Evolutionary conservation across 148 eudicot genomes (phyloP).

Genomic region (Vaccinium macrocarpon): DNA sequence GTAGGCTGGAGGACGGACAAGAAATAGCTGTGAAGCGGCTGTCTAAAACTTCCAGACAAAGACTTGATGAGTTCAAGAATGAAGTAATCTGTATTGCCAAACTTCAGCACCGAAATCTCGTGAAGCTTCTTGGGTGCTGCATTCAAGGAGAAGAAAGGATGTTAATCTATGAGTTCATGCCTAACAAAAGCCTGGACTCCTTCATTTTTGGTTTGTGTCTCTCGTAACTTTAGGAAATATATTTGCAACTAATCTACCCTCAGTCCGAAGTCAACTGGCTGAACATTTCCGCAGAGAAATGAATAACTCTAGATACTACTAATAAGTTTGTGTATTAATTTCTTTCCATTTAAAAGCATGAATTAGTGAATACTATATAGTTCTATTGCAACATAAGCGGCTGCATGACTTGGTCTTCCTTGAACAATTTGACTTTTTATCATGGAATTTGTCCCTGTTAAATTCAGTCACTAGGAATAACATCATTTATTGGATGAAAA

Average conservation of each 20-base stretch:
- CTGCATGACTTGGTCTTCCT: no score
- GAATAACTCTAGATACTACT: no score
- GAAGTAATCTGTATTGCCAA: conserved; percentile 24
- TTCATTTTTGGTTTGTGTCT: conserved; percentile 13
- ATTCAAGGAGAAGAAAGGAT: conserved; percentile 20
- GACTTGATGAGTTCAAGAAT: conserved; percentile 17
- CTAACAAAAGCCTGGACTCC: not conserved
- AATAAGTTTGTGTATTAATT: no score
- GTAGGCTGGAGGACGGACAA: not conserved
- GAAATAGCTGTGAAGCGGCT: conserved; percentile 31
- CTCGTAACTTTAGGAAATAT: not conserved
- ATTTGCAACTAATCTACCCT: not conserved
- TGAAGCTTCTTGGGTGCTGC: conserved; percentile 24
- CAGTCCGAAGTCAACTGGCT: no score
- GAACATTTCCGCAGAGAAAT: no score
- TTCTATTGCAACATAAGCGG: no score
- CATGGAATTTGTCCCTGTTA: no score
- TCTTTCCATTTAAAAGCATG: no score
- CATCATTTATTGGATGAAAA: no score
- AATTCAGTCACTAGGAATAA: not conserved
- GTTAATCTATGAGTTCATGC: conserved; percentile 12
- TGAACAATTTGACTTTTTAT: no score
- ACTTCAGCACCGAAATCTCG: conserved; percentile 32
- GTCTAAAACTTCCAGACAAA: conserved; percentile 21
- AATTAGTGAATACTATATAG: no score